phyloP scores from a whole-genome alignment of 129 eudicot genomes.

The Deinandra increscens region DNA sequence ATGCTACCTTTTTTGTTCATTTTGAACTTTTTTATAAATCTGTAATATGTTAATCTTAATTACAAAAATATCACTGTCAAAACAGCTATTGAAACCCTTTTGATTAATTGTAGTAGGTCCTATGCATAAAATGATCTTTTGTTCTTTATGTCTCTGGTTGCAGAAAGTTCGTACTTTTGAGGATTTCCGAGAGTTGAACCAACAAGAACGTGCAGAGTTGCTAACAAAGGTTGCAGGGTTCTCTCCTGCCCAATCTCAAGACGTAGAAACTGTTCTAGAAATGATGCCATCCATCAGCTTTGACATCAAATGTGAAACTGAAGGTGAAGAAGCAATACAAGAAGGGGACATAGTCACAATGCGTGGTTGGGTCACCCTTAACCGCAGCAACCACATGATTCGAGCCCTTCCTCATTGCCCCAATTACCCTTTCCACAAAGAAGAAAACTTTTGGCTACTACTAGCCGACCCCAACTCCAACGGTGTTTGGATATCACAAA shows the following conservation, averaged over 20 bases:
- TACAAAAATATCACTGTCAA: too few species aligned
- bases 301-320: slow-evolving; percentile 80
- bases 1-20: not conserved
- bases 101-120: not conserved
- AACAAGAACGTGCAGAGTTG: slow-evolving; percentile 70
- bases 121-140: not conserved
- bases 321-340: slow-evolving; percentile 96
- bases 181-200: slow-evolving; percentile 71
- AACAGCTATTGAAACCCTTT: not conserved
- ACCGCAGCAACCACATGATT: slow-evolving; percentile 51
- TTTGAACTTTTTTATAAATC: not conserved
- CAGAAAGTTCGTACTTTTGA: slow-evolving; percentile 82
- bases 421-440: slow-evolving; percentile 75
- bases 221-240: slow-evolving; percentile 62
- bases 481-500: slow-evolving; percentile 84
- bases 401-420: slow-evolving; percentile 89
- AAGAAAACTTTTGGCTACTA: slow-evolving; percentile 80
- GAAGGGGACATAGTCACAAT: slow-evolving; percentile 87
- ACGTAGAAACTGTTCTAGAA: slow-evolving; percentile 76
- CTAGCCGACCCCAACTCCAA: slow-evolving; percentile 73
- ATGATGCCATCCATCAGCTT: slow-evolving; percentile 75
- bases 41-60: too few species aligned
- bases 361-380: slow-evolving; percentile 86
- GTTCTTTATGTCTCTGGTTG: slow-evolving; percentile 5
- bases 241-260: slow-evolving; percentile 57